These are phyloP conservation scores for Fraxinus nigra DNA, from an alignment of 305 asterid species.

Conservation along the genomic window DNA sequence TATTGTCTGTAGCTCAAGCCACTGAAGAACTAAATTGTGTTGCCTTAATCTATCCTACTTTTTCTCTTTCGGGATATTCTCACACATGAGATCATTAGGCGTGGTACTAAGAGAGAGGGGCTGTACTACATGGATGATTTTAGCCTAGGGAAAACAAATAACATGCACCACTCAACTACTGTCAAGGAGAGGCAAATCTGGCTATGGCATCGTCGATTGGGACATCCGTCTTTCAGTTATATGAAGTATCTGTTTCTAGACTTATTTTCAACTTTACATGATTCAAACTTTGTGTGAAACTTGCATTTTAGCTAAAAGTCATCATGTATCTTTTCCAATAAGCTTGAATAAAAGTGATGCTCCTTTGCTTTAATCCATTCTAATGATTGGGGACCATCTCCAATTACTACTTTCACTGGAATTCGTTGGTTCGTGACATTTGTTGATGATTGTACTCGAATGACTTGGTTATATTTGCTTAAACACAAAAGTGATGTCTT, in stretches of 20 bases:
- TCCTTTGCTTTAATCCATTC: not conserved
- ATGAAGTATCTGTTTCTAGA: too few relatives aligned
- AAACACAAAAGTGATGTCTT: not conserved
- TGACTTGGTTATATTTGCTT: not conserved
- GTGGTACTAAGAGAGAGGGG: not conserved
- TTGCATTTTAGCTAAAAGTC: not conserved
- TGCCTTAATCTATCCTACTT: not conserved
- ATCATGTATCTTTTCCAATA: not conserved
- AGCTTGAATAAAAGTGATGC: not conserved
- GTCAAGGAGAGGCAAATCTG: not conserved
- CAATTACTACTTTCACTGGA: too few relatives aligned
- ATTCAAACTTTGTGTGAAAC: not conserved
- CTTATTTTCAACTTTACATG: not conserved
- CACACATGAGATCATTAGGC: not conserved
- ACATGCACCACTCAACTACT: not conserved
- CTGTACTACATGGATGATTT: not conserved
- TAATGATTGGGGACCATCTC: not conserved
- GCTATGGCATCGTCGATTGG: not conserved
- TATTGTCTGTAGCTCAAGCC: not conserved
- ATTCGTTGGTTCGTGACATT: not conserved
- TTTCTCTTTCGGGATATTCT: not conserved
- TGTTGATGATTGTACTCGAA: not conserved
- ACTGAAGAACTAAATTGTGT: not conserved
- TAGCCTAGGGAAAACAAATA: not conserved
- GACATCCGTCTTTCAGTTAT: not conserved